Percentiles rank a stretch among this genome's conserved stretches.
Evolutionary conservation across 495 filamentous ascomycete genomes (phyloP).

Genomic region (Apiosordaria backusii): DNA sequence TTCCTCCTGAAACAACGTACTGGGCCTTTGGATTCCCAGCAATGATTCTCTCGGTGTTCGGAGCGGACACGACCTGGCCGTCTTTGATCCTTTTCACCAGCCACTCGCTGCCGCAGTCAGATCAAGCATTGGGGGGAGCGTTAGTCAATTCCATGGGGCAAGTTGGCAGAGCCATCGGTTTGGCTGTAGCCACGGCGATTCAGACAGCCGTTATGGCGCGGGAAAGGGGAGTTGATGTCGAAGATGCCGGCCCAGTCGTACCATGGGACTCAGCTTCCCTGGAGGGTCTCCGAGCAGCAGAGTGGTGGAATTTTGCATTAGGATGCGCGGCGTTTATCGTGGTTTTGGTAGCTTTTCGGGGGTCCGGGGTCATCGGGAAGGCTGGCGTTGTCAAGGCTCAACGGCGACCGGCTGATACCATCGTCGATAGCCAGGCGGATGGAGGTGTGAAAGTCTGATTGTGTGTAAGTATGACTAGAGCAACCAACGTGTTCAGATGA

Average conservation of each 20-base stretch:
- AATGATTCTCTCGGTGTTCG: slow-evolving; percentile 56
- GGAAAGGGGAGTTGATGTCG: slow-evolving; percentile 37
- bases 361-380: slow-evolving; percentile 45
- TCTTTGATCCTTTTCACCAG: slow-evolving; percentile 58
- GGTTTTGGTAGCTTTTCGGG: slow-evolving; percentile 41
- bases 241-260: slow-evolving; percentile 34
- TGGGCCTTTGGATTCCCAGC: slow-evolving; percentile 59
- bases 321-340: slow-evolving; percentile 35
- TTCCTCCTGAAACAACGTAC: slow-evolving; percentile 51
- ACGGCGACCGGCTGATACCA: not conserved
- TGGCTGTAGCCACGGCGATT: slow-evolving; percentile 56
- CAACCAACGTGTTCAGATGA: not conserved
- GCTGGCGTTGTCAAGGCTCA: slow-evolving; percentile 12
- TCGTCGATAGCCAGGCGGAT: not conserved
- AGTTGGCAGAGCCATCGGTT: slow-evolving; percentile 53
- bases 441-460: not conserved
- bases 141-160: slow-evolving; percentile 59
- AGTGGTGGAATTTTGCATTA: slow-evolving; percentile 52
- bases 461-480: not conserved
- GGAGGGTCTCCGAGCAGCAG: slow-evolving; percentile 48
- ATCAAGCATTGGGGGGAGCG: slow-evolving; percentile 59
- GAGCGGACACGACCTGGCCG: slow-evolving; percentile 58
- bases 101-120: slow-evolving; percentile 52
- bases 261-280: slow-evolving; percentile 44
- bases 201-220: slow-evolving; percentile 53